A percentile compares a stretch with the other conserved stretches of the same genome.
Evolutionary conservation across 129 eudicot genomes (phyloP).

Genomic region (Artemisia annua): DNA sequence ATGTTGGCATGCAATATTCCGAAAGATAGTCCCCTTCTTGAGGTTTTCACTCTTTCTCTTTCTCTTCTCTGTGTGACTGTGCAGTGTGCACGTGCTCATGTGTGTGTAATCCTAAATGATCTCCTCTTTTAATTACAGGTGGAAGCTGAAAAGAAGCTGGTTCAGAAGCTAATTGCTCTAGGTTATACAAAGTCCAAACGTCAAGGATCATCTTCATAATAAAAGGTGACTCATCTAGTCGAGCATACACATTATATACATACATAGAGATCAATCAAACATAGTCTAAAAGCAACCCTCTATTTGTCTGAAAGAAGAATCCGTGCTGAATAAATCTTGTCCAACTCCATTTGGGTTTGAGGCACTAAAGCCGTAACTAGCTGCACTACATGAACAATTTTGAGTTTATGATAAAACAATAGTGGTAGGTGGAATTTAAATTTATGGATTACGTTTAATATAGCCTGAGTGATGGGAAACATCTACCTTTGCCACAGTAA

Average conservation of each 20-base stretch:
- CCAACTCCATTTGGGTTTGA: constrained; percentile 45
- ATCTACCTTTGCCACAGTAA: constrained; percentile 44
- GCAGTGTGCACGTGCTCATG: neutral
- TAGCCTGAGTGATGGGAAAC: neutral
- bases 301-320: constrained; percentile 27
- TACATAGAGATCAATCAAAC: neutral
- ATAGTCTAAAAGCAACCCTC: constrained; percentile 40
- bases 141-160: constrained; percentile 70
- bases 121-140: constrained; percentile 42
- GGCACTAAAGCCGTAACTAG: constrained; percentile 54
- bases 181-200: constrained; percentile 68
- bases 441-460: neutral
- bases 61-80: neutral
- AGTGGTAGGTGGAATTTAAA: neutral
- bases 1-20: constrained; percentile 83
- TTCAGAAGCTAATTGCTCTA: constrained; percentile 68
- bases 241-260: neutral
- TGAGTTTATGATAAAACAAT: constrained; percentile 1
- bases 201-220: constrained; percentile 15
- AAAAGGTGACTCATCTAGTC: neutral
- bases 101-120: neutral
- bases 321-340: constrained; percentile 40
- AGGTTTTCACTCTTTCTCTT: constrained; percentile 52
- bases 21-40: constrained; percentile 77
- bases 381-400: constrained; percentile 32